A percentile compares a stretch with the other conserved stretches of the same genome.
These are phyloP conservation scores for Filosporella fistucella DNA, from an alignment of 495 filamentous ascomycete genomes.

Conservation along the genomic window DNA sequence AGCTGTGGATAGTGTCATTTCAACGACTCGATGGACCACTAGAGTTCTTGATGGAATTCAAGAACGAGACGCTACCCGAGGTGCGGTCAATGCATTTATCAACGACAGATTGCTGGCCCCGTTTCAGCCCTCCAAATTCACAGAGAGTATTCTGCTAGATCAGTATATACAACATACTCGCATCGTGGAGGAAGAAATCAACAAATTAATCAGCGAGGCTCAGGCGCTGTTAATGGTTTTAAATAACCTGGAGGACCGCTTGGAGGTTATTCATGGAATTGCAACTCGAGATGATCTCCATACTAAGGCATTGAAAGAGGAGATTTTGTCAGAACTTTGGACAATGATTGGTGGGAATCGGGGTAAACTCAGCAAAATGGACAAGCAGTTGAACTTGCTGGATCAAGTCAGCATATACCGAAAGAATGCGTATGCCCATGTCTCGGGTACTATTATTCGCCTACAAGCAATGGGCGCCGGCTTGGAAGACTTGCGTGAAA, in stretches of 20 bases:
- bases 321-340: constrained; percentile 63
- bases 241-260: constrained; percentile 54
- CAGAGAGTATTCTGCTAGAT: constrained; percentile 47
- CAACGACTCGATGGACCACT: constrained; percentile 63
- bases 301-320: constrained; percentile 44
- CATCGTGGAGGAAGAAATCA: constrained; percentile 61
- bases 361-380: constrained; percentile 46
- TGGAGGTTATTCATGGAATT: constrained; percentile 60
- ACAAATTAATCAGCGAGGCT: constrained; percentile 57
- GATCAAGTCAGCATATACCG: constrained; percentile 54
- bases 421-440: constrained; percentile 51
- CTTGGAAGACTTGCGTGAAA: constrained; percentile 62
- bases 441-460: constrained; percentile 55
- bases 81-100: constrained; percentile 35
- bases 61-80: constrained; percentile 29
- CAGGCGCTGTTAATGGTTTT: constrained; percentile 55
- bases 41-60: constrained; percentile 42
- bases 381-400: constrained; percentile 53
- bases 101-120: constrained; percentile 45
- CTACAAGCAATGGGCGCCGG: constrained; percentile 61
- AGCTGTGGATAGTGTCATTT: constrained; percentile 65
- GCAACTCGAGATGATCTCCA: constrained; percentile 44
- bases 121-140: constrained; percentile 50
- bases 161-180: constrained; percentile 62
- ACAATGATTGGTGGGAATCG: constrained; percentile 64